These are phyloP conservation scores for Albugo laibachii DNA, from an alignment of 352 stramenopile genomes.

Conservation along the genomic window DNA sequence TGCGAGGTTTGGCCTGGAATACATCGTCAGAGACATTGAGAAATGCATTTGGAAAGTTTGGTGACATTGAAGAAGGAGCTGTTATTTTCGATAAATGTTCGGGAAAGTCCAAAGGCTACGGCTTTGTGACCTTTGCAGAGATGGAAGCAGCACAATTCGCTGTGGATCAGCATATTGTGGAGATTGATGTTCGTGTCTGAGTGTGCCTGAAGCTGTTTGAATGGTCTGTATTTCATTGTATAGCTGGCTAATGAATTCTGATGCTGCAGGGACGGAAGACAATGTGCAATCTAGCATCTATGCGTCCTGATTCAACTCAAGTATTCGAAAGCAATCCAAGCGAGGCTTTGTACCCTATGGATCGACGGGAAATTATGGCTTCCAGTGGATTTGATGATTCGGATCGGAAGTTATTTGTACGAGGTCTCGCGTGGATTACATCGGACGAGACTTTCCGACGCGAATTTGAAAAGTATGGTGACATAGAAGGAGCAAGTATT, in stretches of 20 bases:
- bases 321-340: conserved; percentile 2
- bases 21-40: conserved; percentile 27
- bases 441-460: conserved; percentile 22
- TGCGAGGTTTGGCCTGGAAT: conserved; percentile 38
- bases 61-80: conserved; percentile 27
- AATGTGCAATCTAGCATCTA: conserved; percentile 29
- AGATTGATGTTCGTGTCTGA: no score
- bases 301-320: conserved; percentile 13
- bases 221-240: background rate
- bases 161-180: conserved; percentile 21
- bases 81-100: conserved; percentile 43
- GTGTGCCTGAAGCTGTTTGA: background rate
- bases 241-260: background rate
- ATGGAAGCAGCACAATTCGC: conserved; percentile 31
- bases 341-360: conserved; percentile 13
- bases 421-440: conserved; percentile 31
- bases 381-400: conserved; percentile 9
- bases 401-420: conserved; percentile 45
- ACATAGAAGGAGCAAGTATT: conserved; percentile 26
- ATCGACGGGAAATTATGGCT: background rate
- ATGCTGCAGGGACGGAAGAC: conserved; percentile 15
- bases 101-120: conserved; percentile 37
- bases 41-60: conserved; percentile 26
- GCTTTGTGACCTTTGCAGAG: conserved; percentile 46
- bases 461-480: conserved; percentile 43